Base-by-base conservation (phyloP, 179 eudicot species). In the Beta corolliflora region DNA sequence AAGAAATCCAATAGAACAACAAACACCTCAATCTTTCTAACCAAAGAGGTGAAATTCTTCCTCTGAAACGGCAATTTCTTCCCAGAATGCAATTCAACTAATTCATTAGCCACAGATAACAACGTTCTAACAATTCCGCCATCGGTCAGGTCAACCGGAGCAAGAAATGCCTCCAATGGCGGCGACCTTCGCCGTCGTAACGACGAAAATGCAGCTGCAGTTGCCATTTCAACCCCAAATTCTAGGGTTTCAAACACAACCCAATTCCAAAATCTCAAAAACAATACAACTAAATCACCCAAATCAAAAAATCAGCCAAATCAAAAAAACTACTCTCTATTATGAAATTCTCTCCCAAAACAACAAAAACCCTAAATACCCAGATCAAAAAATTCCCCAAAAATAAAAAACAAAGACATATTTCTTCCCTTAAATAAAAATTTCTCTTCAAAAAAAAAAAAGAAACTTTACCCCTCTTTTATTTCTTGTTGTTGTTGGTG, bases 131-230 rank as follows among this genome's bases (percentile, higher is more conserved):
- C 61, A n/a, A 93, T 77, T 56, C 88, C 89, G 5, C 79, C 87
- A 61, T 86, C 89, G 1, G 90, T 71, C 8, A 92, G 88, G 88
- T 93, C 90, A 67, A 90, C 93, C 78, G 98, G 98, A 48, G 91
- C 95, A 15, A 95, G 77, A 81, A 95, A 91, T 9, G 98, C 93
- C 85, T 95, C 93, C 75, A 93, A 80, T 0, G 93, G 84, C 53
- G 97, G 98, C 79, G 93, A 91, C 41, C 92, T 83, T 61, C 93
- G 86, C 83, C 97, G 79, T 70, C 96, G 80, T 66, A 89, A 63
- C 52, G 97, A 87, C 58, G 95, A 90, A 71, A 92, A 95, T 23
- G 92, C 88, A 45, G 94, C 93, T 6, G 93, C 91, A 5, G 93
- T 89, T 5, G 98, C 93, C 98, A 95, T 94, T 23, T 50, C 4